Conservation (phyloP, 345 rosid species). For the Eucalyptus cladocalyx region DNA sequence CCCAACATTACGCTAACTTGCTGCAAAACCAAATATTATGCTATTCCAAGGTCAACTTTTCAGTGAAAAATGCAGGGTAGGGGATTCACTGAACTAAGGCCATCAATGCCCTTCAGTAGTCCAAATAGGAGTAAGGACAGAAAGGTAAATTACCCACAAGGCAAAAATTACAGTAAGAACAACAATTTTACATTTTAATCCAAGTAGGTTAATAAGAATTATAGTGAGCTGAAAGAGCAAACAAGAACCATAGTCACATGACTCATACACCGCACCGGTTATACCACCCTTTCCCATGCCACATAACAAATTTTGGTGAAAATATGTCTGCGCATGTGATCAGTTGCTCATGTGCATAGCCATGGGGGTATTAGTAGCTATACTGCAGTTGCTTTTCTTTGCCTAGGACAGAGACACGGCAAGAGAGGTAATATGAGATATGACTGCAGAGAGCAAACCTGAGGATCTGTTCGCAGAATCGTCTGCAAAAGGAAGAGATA, state of each 20-base stretch:
- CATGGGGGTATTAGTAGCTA: not conserved
- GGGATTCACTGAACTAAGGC: not conserved
- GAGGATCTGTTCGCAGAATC: constrained; percentile 90
- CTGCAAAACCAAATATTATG: not conserved
- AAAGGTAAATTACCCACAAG: not conserved
- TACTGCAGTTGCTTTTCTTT: not conserved
- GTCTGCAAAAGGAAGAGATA: constrained; percentile 97
- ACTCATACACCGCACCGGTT: not conserved
- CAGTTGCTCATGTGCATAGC: not conserved
- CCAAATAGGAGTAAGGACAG: not conserved
- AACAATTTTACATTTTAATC: not conserved
- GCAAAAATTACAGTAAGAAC: not conserved
- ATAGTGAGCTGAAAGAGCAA: not conserved
- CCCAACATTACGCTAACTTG: not conserved
- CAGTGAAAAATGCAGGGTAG: not conserved
- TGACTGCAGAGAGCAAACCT: constrained; percentile 26
- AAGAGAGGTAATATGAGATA: not conserved
- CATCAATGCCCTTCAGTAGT: not conserved
- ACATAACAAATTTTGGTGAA: not conserved
- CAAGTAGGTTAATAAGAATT: not conserved
- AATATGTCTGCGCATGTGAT: not conserved
- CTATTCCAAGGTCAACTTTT: not conserved
- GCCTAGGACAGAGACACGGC: not conserved
- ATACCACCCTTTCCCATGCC: not conserved
- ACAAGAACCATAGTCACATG: not conserved